phyloP scores from a whole-genome alignment of 1,284 basidiomycete species.

The Cutaneotrichosporon dermatis region DNA sequence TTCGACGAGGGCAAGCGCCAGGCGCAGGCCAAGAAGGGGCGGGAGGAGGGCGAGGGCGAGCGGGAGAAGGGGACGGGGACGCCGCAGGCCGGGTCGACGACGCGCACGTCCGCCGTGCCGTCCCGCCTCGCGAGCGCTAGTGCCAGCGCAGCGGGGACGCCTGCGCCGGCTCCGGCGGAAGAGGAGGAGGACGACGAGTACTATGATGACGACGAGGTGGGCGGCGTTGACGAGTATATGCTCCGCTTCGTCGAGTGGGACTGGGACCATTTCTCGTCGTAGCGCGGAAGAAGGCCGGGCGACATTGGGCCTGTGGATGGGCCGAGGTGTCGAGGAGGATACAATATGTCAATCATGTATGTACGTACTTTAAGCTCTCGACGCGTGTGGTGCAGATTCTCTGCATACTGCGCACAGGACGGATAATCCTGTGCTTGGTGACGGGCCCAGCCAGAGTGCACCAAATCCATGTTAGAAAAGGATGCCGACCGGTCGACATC shows the following conservation, averaged over 20 bases:
- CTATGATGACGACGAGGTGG: conserved; percentile 52
- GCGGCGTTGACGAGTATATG: conserved; percentile 75
- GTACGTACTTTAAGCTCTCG: no score
- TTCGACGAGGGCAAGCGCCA: conserved; percentile 54
- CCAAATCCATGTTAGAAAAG: no score
- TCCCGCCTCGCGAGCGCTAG: conserved; percentile 5
- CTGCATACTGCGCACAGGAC: no score
- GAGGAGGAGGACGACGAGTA: conserved; percentile 35
- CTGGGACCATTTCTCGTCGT: conserved; percentile 31
- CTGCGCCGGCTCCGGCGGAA: conserved; percentile 46
- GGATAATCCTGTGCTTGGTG: no score
- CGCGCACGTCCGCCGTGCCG: conserved; percentile 4
- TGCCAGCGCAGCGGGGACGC: not conserved
- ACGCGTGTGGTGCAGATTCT: no score
- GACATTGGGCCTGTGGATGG: no score
- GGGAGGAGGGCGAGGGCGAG: conserved; percentile 44
- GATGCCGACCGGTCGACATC: no score
- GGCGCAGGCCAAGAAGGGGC: conserved; percentile 6
- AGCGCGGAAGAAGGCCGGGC: no score
- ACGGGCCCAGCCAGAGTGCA: no score
- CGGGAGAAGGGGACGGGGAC: not conserved
- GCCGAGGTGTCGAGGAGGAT: no score
- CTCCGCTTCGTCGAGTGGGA: conserved; percentile 67
- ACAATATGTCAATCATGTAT: no score
- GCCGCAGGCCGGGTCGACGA: not conserved